Evolutionary conservation across 2,329 filamentous ascomycete species (phyloP).

Genomic region (Microthyrium microscopicum): DNA sequence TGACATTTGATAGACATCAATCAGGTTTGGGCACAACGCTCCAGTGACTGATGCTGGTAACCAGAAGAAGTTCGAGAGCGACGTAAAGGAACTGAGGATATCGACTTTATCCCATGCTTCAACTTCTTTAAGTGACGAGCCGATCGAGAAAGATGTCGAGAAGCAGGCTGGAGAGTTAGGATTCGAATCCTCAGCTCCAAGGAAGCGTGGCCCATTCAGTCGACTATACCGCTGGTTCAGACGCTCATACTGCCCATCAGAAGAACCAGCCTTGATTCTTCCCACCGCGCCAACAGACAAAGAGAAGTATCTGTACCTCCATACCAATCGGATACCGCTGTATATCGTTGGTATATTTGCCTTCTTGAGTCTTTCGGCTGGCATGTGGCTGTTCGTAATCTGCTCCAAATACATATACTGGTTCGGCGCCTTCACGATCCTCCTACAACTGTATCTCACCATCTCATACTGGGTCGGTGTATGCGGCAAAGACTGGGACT

Average conservation of each 20-base stretch:
- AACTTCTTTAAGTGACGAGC: too few species aligned
- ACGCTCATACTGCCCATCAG: slow-evolving; percentile 19
- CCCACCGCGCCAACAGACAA: slow-evolving; percentile 22
- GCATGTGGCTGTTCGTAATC: slow-evolving; percentile 27
- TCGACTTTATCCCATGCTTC: too few species aligned
- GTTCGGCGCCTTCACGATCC: slow-evolving; percentile 23
- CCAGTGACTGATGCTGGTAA: too few species aligned
- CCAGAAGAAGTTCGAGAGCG: too few species aligned
- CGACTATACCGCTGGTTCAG: slow-evolving; percentile 11
- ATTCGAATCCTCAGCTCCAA: too few species aligned
- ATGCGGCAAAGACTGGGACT: slow-evolving; percentile 24
- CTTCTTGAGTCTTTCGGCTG: slow-evolving; percentile 24
- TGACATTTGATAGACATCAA: too few species aligned
- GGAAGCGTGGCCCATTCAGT: too few species aligned
- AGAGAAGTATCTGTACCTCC: slow-evolving; percentile 24
- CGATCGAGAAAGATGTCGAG: too few species aligned
- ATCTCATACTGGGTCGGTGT: slow-evolving; percentile 26
- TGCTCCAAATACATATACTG: slow-evolving; percentile 21
- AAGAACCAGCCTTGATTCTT: slow-evolving; percentile 19
- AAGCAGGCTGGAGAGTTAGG: too few species aligned
- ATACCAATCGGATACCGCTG: slow-evolving; percentile 24
- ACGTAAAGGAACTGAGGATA: too few species aligned
- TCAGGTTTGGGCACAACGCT: too few species aligned
- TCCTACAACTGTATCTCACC: slow-evolving; percentile 25
- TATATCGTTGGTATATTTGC: slow-evolving; percentile 25